Percentiles rank a stretch among this genome's conserved stretches.
These are phyloP conservation scores for Alternaria dauci DNA, from an alignment of 2,329 filamentous ascomycete species.

Conservation along the genomic window DNA sequence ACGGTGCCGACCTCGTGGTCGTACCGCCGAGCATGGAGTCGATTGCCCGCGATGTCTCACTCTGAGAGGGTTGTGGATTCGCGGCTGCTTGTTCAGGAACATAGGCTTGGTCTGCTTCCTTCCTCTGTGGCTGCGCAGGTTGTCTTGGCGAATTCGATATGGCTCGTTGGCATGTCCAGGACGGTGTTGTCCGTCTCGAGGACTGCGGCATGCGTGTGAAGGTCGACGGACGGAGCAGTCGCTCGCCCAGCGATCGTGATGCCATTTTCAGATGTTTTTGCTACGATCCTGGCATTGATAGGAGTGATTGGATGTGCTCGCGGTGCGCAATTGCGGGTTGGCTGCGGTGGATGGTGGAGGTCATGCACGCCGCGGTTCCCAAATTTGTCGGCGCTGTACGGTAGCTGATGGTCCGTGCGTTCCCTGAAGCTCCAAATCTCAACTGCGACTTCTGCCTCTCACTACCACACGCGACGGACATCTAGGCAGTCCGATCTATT, in stretches of 20 bases:
- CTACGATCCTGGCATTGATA: slow-evolving; percentile 1
- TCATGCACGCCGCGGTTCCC: slow-evolving; percentile 25
- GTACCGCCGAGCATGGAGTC: slow-evolving; percentile 34
- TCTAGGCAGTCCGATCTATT: background rate
- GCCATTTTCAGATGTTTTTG: slow-evolving; percentile 29
- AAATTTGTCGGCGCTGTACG: slow-evolving; percentile 33
- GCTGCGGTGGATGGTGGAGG: slow-evolving; percentile 6
- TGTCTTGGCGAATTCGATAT: slow-evolving; percentile 16
- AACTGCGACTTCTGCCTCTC: slow-evolving; percentile 17
- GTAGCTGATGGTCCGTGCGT: slow-evolving; percentile 25
- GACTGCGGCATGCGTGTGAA: slow-evolving; percentile 32
- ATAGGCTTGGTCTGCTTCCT: slow-evolving; percentile 12
- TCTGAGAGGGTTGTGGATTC: slow-evolving; percentile 8
- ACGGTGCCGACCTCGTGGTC: slow-evolving; percentile 6
- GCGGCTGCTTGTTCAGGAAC: slow-evolving; percentile 2
- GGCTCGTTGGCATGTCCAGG: slow-evolving; percentile 27
- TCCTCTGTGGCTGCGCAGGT: slow-evolving; percentile 21
- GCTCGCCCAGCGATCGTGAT: slow-evolving; percentile 43
- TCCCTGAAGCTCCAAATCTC: slow-evolving; percentile 19
- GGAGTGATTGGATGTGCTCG: background rate
- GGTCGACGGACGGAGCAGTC: slow-evolving; percentile 42
- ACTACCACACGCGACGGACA: slow-evolving; percentile 18
- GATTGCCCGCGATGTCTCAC: slow-evolving; percentile 29
- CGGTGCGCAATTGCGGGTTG: slow-evolving; percentile 13
- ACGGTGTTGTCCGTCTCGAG: slow-evolving; percentile 17